phyloP scores from a whole-genome alignment of 345 rosid species.

The Aethionema arabicum region DNA sequence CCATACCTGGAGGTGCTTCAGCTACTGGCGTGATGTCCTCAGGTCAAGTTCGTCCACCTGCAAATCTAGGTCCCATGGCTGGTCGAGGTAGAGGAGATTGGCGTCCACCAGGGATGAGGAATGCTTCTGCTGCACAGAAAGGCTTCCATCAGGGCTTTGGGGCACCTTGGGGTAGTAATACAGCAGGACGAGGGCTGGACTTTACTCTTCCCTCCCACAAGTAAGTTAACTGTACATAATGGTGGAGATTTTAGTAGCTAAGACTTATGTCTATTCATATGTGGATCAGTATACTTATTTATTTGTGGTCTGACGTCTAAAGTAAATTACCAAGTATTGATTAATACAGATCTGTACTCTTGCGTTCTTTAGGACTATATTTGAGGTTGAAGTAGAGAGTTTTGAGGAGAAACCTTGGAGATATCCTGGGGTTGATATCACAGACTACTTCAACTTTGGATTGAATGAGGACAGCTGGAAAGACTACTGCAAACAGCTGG shows the following conservation, averaged over 20 bases:
- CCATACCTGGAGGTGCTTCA: constrained; percentile 63
- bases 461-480: constrained; percentile 98
- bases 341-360: constrained; percentile 8
- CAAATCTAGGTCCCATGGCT: constrained; percentile 53
- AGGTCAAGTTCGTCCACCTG: constrained; percentile 79
- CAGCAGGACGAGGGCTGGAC: constrained; percentile 80
- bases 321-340: constrained; percentile 1
- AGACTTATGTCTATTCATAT: constrained; percentile 14
- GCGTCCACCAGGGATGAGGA: constrained; percentile 76
- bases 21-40: constrained; percentile 56
- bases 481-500: constrained; percentile 96
- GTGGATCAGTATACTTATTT: constrained; percentile 2
- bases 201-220: constrained; percentile 99
- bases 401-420: constrained; percentile 99
- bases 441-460: constrained; percentile 95
- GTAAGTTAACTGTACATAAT: constrained; percentile 45
- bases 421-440: constrained; percentile 68
- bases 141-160: constrained; percentile 66
- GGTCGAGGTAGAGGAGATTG: constrained; percentile 98
- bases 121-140: constrained; percentile 70
- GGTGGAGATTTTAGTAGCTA: constrained; percentile 6
- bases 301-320: neutral
- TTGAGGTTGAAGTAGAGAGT: constrained; percentile 87
- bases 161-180: constrained; percentile 57
- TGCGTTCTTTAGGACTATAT: constrained; percentile 73